phyloP scores from a whole-genome alignment of 2,329 filamentous ascomycete genomes.

The Rhexocercosporidium sp. region DNA sequence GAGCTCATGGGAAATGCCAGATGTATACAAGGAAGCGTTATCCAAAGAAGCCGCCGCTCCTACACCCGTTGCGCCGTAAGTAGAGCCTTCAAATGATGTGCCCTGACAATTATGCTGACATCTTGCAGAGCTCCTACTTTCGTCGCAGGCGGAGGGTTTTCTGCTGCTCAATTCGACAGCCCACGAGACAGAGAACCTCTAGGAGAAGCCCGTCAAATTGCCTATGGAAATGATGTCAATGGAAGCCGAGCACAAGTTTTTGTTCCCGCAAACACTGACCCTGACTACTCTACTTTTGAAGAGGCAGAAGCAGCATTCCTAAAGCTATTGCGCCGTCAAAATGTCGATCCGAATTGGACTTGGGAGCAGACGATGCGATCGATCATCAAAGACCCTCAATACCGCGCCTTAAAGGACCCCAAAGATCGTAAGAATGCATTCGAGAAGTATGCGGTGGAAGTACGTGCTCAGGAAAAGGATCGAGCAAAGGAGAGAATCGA shows the following conservation, averaged over 20 bases:
- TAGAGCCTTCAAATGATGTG: slow-evolving; percentile 19
- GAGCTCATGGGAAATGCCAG: slow-evolving; percentile 95
- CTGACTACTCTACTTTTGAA: slow-evolving; percentile 79
- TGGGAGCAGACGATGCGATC: slow-evolving; percentile 90
- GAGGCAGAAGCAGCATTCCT: slow-evolving; percentile 93
- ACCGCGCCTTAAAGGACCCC: slow-evolving; percentile 89
- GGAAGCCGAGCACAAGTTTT: slow-evolving; percentile 59
- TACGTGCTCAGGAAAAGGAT: slow-evolving; percentile 91
- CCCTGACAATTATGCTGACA: slow-evolving; percentile 1
- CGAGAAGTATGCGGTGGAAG: slow-evolving; percentile 91
- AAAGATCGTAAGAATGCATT: slow-evolving; percentile 90
- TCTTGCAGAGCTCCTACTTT: slow-evolving; percentile 46
- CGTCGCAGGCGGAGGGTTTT: slow-evolving; percentile 48
- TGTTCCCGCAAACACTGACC: slow-evolving; percentile 69
- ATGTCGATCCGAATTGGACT: slow-evolving; percentile 88
- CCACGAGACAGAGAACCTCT: slow-evolving; percentile 47
- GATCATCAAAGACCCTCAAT: slow-evolving; percentile 89
- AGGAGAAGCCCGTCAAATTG: slow-evolving; percentile 62
- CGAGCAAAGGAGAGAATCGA: slow-evolving; percentile 90
- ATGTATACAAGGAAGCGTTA: slow-evolving; percentile 76
- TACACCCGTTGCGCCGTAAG: slow-evolving; percentile 52
- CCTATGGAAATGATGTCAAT: slow-evolving; percentile 59
- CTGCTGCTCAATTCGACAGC: slow-evolving; percentile 39
- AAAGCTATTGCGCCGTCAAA: slow-evolving; percentile 84
- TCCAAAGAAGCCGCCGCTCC: slow-evolving; percentile 57